phyloP scores from a whole-genome alignment of 1,284 basidiomycete species.

The Moniliella sp. region DNA sequence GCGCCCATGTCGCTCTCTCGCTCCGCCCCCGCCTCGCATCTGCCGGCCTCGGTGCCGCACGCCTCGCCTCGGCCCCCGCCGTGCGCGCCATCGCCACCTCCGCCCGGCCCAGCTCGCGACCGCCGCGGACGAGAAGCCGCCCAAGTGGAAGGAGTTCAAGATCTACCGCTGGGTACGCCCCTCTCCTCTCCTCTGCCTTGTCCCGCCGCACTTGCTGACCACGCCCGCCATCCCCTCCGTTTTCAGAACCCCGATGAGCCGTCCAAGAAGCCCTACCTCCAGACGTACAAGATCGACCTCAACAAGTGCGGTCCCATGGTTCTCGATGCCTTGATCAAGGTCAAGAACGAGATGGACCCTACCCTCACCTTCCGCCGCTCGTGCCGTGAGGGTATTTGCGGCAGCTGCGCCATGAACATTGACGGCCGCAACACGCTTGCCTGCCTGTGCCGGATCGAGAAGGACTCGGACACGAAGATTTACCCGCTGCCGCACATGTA shows the following conservation, averaged over 20 bases:
- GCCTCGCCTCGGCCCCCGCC: too few species aligned
- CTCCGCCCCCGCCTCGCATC: too few species aligned
- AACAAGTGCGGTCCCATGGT: conserved; percentile 93
- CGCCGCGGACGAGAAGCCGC: conserved; percentile 9
- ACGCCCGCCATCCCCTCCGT: conserved; percentile 2
- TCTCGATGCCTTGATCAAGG: conserved; percentile 74
- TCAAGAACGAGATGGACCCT: conserved; percentile 93
- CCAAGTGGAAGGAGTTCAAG: conserved; percentile 28
- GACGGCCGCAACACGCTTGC: conserved; percentile 85
- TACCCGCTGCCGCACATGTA: conserved; percentile 99
- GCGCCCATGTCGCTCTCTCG: too few species aligned
- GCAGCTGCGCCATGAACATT: conserved; percentile 97
- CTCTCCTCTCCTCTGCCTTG: background rate
- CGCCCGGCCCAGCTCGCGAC: background rate
- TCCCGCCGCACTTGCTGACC: background rate
- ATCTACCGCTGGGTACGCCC: conserved; percentile 30
- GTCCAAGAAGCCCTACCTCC: conserved; percentile 67
- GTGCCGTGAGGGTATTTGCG: conserved; percentile 93
- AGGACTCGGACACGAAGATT: conserved; percentile 55
- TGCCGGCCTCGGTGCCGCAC: too few species aligned
- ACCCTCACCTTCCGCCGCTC: conserved; percentile 88
- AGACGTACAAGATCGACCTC: conserved; percentile 77
- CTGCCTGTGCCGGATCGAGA: conserved; percentile 87
- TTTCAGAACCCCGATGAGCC: conserved; percentile 92
- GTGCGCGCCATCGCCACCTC: background rate